Evolutionary conservation across 352 stramenopile species (phyloP), one percentile per base, ranked within the genome.

Genomic region (Aphanomyces euteiches): DNA sequence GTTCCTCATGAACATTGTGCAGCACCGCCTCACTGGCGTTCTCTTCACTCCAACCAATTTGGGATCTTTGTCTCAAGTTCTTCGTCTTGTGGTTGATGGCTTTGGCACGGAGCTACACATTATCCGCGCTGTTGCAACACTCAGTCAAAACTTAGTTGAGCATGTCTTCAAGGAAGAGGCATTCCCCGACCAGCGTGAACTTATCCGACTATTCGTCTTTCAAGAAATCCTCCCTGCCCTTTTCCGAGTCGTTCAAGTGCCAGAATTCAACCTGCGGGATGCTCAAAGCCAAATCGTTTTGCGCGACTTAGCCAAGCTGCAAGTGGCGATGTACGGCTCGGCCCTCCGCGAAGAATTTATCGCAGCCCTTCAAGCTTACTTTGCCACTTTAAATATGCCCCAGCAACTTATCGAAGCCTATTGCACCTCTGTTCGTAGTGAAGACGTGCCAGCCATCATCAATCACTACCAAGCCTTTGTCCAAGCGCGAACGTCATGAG

Each of bases 251-350:
- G 79, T 77, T 5, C 82, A 90, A 67, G 76, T 81, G 61, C 69
- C 77, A 40, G 82, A 93, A 67, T 92, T 95, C 56, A 79, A 91
- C 71, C 61, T 89, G 17, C 74, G 87, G 58, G 87, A 95, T 56
- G 80, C 86, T 67, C 82, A 92, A 69, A 87, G 78, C 56, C 72
- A 77, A 38, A 47, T 83, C 38, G 80, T 78, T 48, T 81, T 92
- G 48, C 92, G 92, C 68, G 87, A 92, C 72, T 85, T 92, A 61
- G 84, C 83, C 7, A 83, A 79, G 58, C 74, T 92, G 73, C 83
- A 92, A 72, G 81, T 84, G 3, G 75, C 86, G 59, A 72, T 91
- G 61, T 28, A 53, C 38, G 75, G 87, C 7, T 77, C 78, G 34
- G 77, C 80, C 2, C 37, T 92, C 8, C 83, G 84, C 7, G 56